phyloP scores from a whole-genome alignment of 352 stramenopile species.

The Pythium catenulatum region DNA sequence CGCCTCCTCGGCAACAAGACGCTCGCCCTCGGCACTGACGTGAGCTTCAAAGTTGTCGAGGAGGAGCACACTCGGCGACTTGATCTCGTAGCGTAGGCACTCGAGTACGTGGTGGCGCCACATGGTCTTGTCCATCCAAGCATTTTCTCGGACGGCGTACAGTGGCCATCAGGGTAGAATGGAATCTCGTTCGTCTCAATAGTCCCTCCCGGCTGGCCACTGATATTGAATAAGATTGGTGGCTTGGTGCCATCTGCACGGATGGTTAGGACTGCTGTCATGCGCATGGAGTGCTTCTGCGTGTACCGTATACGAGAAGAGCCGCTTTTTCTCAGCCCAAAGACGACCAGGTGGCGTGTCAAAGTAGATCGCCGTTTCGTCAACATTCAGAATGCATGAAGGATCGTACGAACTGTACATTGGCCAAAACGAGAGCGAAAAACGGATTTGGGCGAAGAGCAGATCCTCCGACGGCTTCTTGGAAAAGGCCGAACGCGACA shows the following conservation, averaged over 20 bases:
- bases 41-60: conserved; percentile 56
- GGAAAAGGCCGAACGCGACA: neutral
- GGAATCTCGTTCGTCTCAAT: conserved; percentile 46
- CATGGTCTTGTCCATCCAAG: conserved; percentile 39
- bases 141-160: conserved; percentile 57
- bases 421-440: conserved; percentile 7
- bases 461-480: neutral
- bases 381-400: conserved; percentile 48
- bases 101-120: conserved; percentile 31
- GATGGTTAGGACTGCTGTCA: conserved; percentile 45
- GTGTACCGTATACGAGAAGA: conserved; percentile 2
- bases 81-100: conserved; percentile 9
- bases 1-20: neutral
- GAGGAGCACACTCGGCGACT: conserved; percentile 12
- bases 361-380: conserved; percentile 51
- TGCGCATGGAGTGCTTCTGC: conserved; percentile 38
- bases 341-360: conserved; percentile 35
- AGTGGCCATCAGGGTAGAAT: conserved; percentile 30
- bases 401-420: neutral
- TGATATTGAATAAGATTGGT: conserved; percentile 53
- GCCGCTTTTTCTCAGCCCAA: conserved; percentile 31
- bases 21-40: conserved; percentile 7
- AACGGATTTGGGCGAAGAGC: neutral
- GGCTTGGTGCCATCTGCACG: conserved; percentile 52
- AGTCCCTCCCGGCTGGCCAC: neutral